A percentile compares a stretch with the other conserved stretches of the same genome.
These are phyloP conservation scores for Pseudogymnoascus destructans DNA, from an alignment of 2,329 filamentous ascomycete genomes.

Conservation along the genomic window DNA sequence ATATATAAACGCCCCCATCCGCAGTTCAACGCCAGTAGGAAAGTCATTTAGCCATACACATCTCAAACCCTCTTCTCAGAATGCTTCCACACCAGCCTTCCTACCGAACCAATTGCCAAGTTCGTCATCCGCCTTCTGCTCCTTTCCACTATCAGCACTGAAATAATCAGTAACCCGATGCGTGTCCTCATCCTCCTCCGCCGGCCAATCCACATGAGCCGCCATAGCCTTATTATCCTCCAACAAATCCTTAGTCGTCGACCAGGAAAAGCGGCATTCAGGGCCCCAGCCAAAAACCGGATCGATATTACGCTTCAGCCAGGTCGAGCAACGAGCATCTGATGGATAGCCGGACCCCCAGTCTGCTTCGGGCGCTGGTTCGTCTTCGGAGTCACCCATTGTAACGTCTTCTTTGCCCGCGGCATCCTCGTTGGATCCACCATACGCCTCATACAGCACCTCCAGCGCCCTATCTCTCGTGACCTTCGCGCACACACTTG, in stretches of 20 bases:
- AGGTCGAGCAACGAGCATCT: slow-evolving; percentile 65
- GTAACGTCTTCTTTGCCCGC: slow-evolving; percentile 23
- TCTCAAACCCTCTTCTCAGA: slow-evolving; percentile 14
- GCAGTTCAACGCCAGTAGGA: background rate
- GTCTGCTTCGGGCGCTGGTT: slow-evolving; percentile 29
- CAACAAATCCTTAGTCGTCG: slow-evolving; percentile 84
- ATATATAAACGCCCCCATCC: background rate
- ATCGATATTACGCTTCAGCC: slow-evolving; percentile 80
- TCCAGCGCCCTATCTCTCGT: slow-evolving; percentile 85
- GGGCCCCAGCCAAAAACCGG: slow-evolving; percentile 89
- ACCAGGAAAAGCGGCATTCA: slow-evolving; percentile 93
- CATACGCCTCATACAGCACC: slow-evolving; percentile 51
- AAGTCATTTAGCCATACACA: background rate
- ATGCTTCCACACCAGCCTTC: slow-evolving; percentile 21
- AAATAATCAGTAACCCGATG: slow-evolving; percentile 70
- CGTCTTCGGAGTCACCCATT: slow-evolving; percentile 16
- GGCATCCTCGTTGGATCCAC: slow-evolving; percentile 18
- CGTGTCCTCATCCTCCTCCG: slow-evolving; percentile 54
- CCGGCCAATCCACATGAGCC: slow-evolving; percentile 73
- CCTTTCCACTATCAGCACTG: slow-evolving; percentile 18
- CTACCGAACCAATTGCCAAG: slow-evolving; percentile 69
- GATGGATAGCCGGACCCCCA: slow-evolving; percentile 96
- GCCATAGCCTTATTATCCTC: slow-evolving; percentile 53
- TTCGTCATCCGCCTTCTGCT: slow-evolving; percentile 36
- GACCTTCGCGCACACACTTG: slow-evolving; percentile 91